Conservation (phyloP, 345 rosid species). For the Mangifera indica region DNA sequence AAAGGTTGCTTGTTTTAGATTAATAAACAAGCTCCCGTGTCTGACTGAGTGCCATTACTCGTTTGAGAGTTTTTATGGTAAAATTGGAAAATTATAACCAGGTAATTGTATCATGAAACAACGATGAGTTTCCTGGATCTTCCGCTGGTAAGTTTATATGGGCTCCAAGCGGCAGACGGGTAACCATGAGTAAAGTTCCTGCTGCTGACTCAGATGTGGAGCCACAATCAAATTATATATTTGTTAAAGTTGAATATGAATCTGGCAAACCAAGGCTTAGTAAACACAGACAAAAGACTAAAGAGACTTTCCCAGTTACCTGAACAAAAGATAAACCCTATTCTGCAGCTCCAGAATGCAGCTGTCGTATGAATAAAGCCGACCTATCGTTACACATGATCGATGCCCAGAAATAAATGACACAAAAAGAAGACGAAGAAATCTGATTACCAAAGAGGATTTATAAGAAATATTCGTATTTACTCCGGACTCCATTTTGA, state of each 20-base stretch:
- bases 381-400: neutral
- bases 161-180: constrained; percentile 51
- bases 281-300: neutral
- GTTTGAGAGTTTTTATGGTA: neutral
- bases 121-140: constrained; percentile 29
- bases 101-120: constrained; percentile 29
- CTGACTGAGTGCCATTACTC: constrained; percentile 28
- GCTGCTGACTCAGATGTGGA: constrained; percentile 44
- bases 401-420: neutral
- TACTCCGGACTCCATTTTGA: neutral
- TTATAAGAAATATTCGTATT: neutral
- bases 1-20: constrained; percentile 29
- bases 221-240: constrained; percentile 17
- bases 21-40: constrained; percentile 35
- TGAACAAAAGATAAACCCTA: neutral
- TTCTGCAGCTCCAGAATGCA: neutral
- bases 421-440: neutral
- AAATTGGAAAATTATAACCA: constrained; percentile 6
- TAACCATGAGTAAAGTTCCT: constrained; percentile 31
- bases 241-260: no score
- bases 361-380: neutral
- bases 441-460: neutral
- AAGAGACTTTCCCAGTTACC: neutral
- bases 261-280: neutral
- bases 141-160: constrained; percentile 20